These are phyloP conservation scores for Boletus vermiculosoides DNA, from an alignment of 768 basidiomycete species.

Conservation along the genomic window DNA sequence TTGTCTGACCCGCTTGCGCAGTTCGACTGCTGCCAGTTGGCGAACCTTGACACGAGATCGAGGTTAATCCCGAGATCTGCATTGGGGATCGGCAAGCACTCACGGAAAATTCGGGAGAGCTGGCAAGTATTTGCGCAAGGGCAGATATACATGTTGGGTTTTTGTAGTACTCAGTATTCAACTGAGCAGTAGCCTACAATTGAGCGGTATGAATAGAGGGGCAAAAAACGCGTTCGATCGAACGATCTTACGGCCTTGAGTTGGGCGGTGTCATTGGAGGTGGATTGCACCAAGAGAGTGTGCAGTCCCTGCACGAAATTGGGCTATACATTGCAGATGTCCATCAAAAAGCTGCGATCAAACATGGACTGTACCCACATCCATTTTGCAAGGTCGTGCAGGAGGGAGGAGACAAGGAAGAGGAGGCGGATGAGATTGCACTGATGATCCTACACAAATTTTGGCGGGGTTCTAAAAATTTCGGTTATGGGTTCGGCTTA, in stretches of 20 bases:
- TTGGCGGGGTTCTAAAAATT: constrained; percentile 56
- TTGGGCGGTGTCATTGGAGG: constrained; percentile 77
- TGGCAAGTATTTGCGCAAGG: constrained; percentile 82
- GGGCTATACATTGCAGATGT: constrained; percentile 41
- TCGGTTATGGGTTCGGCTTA: constrained; percentile 4
- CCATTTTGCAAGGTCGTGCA: constrained; percentile 27
- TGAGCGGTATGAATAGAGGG: constrained; percentile 8
- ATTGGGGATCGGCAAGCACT: constrained; percentile 34
- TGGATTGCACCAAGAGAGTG: constrained; percentile 79
- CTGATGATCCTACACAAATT: constrained; percentile 40
- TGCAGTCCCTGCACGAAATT: constrained; percentile 80
- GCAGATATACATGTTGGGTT: constrained; percentile 87
- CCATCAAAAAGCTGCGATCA: not conserved
- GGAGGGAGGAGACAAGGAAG: constrained; percentile 29
- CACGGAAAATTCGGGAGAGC: constrained; percentile 80
- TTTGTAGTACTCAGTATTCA: constrained; percentile 94
- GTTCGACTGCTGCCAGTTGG: constrained; percentile 95
- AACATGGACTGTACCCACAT: constrained; percentile 23
- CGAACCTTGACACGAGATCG: constrained; percentile 60
- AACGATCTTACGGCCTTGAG: constrained; percentile 77
- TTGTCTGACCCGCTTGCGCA: constrained; percentile 85
- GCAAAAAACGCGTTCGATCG: constrained; percentile 27
- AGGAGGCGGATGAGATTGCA: constrained; percentile 28
- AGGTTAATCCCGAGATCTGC: constrained; percentile 9
- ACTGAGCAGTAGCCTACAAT: constrained; percentile 78